These are phyloP conservation scores for Pyrrhoderma noxium DNA, from an alignment of 1,284 basidiomycete genomes.

Conservation along the genomic window DNA sequence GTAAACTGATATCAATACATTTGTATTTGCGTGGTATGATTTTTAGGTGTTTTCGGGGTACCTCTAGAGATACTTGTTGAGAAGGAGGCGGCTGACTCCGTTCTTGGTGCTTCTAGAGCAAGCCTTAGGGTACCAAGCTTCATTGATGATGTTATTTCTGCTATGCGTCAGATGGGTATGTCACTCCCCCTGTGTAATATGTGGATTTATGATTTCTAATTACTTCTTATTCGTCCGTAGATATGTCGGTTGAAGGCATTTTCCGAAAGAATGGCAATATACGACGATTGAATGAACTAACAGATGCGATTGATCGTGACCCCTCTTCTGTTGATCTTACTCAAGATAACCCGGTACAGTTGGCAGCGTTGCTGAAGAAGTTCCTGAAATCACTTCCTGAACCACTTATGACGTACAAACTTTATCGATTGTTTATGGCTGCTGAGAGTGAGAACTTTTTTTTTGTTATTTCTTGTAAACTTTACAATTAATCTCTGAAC, in stretches of 20 bases:
- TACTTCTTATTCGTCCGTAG: slow-evolving; percentile 44
- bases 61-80: slow-evolving; percentile 95
- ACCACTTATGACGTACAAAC: slow-evolving; percentile 90
- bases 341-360: slow-evolving; percentile 94
- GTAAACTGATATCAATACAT: no score
- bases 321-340: slow-evolving; percentile 83
- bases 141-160: slow-evolving; percentile 95
- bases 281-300: slow-evolving; percentile 82
- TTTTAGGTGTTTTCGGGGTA: slow-evolving; percentile 79
- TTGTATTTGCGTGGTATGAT: background rate
- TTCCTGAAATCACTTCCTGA: slow-evolving; percentile 96
- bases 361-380: slow-evolving; percentile 95
- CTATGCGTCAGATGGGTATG: slow-evolving; percentile 98
- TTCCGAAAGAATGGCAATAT: slow-evolving; percentile 99
- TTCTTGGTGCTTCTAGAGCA: slow-evolving; percentile 82
- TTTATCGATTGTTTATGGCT: slow-evolving; percentile 85
- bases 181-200: background rate
- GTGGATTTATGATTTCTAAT: background rate
- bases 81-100: slow-evolving; percentile 88
- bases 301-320: slow-evolving; percentile 92
- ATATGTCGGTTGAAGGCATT: slow-evolving; percentile 98
- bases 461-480: background rate
- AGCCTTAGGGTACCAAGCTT: slow-evolving; percentile 91
- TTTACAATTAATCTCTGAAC: background rate
- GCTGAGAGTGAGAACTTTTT: slow-evolving; percentile 86